Evolutionary conservation across 2,329 filamentous ascomycete genomes (phyloP), one percentile per base, ranked within the genome.

Genomic region (Neonectria magnoliae): DNA sequence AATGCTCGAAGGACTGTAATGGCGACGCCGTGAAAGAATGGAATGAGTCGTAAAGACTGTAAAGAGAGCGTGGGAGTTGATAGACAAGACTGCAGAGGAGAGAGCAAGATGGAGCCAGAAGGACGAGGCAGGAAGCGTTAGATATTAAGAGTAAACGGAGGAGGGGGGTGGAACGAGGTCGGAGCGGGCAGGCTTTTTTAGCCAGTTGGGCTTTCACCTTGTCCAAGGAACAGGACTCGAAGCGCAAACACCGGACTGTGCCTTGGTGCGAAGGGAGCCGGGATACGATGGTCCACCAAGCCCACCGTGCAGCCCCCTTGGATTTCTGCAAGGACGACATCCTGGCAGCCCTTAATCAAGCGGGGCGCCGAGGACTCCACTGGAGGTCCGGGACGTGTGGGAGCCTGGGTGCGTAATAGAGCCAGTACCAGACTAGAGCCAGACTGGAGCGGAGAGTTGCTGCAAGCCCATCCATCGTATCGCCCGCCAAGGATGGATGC

Each of bases 1-100:
- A 60, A 65, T 63, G 67, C 66, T 74, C 59, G 64, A 75, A 77
- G 55, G 76, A 77, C 62, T 68, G 76, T 74, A 65, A 68, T 73
- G 70, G 70, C 68, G 42, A 64, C 60, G 69, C 73, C 66, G 65
- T 60, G 70, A 75, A 75, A 63, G 71, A 72, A 72, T 70, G 72
- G 57, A 76, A 76, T 60, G 65, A 72, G 69, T 68, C 74, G 65
- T 55, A 59, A 68, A 68, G 69, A 74, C 72, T 69, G 68, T 25
- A 25, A 67, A 71, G 62, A 70, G 68, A 65, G 68, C 68, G 72
- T 71, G 67, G 65, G 42, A 64, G 55, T 69, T 59, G 65, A 64
- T 69, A 68, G 70, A 72, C 66, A 60, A 71, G 67, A 66, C 65
- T 67, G 65, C 29, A 27, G 44, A 45, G 44, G 67, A 68, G 63